Base-by-base conservation (phyloP, 2,329 filamentous ascomycete genomes). In the Cordyceps fumosorosea region DNA sequence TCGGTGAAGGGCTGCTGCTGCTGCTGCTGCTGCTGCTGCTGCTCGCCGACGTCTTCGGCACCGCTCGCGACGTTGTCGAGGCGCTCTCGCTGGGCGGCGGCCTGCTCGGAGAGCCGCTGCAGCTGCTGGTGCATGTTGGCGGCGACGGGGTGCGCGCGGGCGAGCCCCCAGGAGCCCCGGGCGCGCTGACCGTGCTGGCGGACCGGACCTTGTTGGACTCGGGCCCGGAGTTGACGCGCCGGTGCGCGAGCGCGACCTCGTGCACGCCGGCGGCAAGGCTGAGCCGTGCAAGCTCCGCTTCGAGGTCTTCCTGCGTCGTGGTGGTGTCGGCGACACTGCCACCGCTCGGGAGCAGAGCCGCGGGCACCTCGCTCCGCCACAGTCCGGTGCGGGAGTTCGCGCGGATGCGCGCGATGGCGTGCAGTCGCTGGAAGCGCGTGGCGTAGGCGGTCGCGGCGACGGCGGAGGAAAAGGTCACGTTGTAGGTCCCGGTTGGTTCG, bases 401-500 rank as follows among this genome's bases (percentile, higher is more conserved):
- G 50, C 69, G 72, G 53, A 70, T 64, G 16, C 68, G 69, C 56
- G 70, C 66, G 53, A 75, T 70, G 24, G 66, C 65, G 56, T 75
- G 69, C 16, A 77, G 68, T 45, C 72, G 74, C 22, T 70, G 64
- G 62, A 76, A 64, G 57, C 72, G 71, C 62, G 70, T 69, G 60
- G 83, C 80, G 72, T 90, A 93, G 47, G 82, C 78, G 8, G 76
- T 71, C 0, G 89, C 89, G 14, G 85, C 82, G n/a, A 78, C 75
- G 20, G 76, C 69, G 24, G 78, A 81, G 64, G 82, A 78, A 77
- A 93, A 93, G 60, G 90, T 78, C 61, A 93, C 76, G 73, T 84
- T 87, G 75, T 92, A 93, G 67, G 81, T 81, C 63, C 84, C 86
- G 1, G 83, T 73, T 4, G 85, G 83, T 62, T 84, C 83, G 56